Conservation (phyloP, 2,329 filamentous ascomycete genomes). For the Aspergillus sp. region DNA sequence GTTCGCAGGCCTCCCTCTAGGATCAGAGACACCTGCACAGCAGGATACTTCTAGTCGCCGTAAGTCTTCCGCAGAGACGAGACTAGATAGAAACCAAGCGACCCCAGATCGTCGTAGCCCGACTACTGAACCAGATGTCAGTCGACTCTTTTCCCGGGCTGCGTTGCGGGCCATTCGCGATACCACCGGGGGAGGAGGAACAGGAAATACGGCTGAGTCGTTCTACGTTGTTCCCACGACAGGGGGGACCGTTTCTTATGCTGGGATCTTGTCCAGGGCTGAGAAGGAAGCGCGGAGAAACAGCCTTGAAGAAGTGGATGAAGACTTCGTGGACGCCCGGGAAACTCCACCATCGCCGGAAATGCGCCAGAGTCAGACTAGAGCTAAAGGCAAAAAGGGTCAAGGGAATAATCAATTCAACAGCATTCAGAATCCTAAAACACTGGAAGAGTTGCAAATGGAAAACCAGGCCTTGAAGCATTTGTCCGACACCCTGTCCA, state of each 20-base stretch:
- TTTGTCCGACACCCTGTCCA: conserved; percentile 79
- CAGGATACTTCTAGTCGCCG: conserved; percentile 16
- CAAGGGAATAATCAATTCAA: conserved; percentile 25
- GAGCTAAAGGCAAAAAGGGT: conserved; percentile 28
- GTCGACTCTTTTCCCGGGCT: conserved; percentile 77
- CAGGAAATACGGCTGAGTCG: conserved; percentile 59
- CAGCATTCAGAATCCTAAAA: conserved; percentile 49
- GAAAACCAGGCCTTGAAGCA: conserved; percentile 85
- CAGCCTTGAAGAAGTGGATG: conserved; percentile 63
- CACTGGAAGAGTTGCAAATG: conserved; percentile 79
- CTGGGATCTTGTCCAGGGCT: conserved; percentile 67
- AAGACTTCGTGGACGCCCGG: conserved; percentile 84
- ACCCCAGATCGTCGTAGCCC: conserved; percentile 34
- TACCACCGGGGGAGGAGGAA: conserved; percentile 50
- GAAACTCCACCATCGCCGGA: conserved; percentile 57
- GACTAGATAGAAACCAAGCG: conserved; percentile 34
- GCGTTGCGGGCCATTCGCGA: conserved; percentile 74
- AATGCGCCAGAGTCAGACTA: conserved; percentile 41
- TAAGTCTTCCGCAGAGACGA: conserved; percentile 31
- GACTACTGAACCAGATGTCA: conserved; percentile 66
- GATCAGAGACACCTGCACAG: conserved; percentile 38
- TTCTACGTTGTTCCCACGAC: conserved; percentile 95
- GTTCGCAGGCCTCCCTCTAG: conserved; percentile 84
- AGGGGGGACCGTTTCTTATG: conserved; percentile 88
- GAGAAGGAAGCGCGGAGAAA: conserved; percentile 40